Percentiles rank a stretch among this genome's conserved stretches.
Evolutionary conservation across 176 grass and related monocot genomes (phyloP).

Genomic region (Eleusine coracana): DNA sequence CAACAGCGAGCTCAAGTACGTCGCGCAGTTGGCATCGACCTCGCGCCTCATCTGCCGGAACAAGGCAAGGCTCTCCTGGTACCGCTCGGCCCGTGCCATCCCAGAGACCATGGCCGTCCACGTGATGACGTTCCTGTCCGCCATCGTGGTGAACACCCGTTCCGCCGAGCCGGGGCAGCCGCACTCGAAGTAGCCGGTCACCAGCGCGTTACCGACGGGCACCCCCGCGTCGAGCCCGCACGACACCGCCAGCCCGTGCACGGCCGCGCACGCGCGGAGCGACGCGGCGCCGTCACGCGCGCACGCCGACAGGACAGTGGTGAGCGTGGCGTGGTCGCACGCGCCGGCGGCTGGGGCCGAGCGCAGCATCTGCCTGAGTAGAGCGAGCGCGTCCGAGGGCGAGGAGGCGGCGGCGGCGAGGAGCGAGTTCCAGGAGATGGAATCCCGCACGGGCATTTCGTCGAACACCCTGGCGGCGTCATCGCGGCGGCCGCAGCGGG

Average conservation of each 20-base stretch:
- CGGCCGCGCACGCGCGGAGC: conserved; percentile 37
- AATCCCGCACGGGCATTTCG: conserved; percentile 72
- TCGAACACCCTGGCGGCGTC: conserved; percentile 70
- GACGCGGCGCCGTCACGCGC: conserved; percentile 32
- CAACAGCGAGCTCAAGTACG: conserved; percentile 60
- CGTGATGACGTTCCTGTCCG: conserved; percentile 69
- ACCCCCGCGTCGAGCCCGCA: conserved; percentile 47
- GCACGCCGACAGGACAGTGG: conserved; percentile 64
- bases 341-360: neutral
- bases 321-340: conserved; percentile 64
- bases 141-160: conserved; percentile 55
- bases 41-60: conserved; percentile 58
- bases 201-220: conserved; percentile 65
- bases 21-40: conserved; percentile 62
- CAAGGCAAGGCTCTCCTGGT: conserved; percentile 55
- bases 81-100: conserved; percentile 54
- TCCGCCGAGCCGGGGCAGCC: conserved; percentile 41
- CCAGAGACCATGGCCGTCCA: conserved; percentile 90
- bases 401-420: conserved; percentile 46
- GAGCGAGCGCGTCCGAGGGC: conserved; percentile 35
- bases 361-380: conserved; percentile 61
- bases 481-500: conserved; percentile 48
- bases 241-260: conserved; percentile 52
- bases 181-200: conserved; percentile 67
- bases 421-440: conserved; percentile 88